Base-by-base conservation (phyloP, 2,329 filamentous ascomycete genomes). In the Neopestalotiopsis rosae region DNA sequence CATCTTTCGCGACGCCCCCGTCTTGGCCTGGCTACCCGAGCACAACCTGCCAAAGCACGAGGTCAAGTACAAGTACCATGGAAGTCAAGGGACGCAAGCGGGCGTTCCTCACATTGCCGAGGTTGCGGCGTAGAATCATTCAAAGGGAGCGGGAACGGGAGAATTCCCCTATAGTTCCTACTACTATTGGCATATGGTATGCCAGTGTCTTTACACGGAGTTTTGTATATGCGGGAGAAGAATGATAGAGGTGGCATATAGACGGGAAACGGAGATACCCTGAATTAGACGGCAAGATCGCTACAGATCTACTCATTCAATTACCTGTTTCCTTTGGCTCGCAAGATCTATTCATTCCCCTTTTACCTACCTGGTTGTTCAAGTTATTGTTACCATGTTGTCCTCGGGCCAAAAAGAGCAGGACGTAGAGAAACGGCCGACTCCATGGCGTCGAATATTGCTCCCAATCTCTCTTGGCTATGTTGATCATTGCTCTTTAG, bases 1-100 rank as follows among this genome's bases (percentile, higher is more conserved):
- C 17, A 49, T 67, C 24, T 28, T 67, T 13, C 20, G 24, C n/a
- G 24, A 61, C 9, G 24, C 52, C 14, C 52, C 52, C 13, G 65
- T 67, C 17, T n/a, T 61, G 34, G 65, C 30, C 6, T 67, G 65
- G 65, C n/a, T 59, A 24, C 24, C 17, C 13, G 65, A 67, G 34
- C 28, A 30, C 10, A 34, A 61, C 12, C 34, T 67, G 52, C 52
- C 52, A 6, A 32, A 32, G 32, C 65, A 67, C 34, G 52, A 59
- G 52, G 34, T 67, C 45, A 32, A 59, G 32, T 67, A 67, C 32
- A 24, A 59, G n/a, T 49, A 49, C 20, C 20, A 38, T 30, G 30
- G 63, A 32, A 17, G 42, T 10, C 34, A 58, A 57, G 42, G n/a
- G 3, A 5, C 63, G 45, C 13, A n/a, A 30, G 13, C 9, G 17